Base-by-base conservation (phyloP, 345 rosid species). In the Linum lewisii region DNA sequence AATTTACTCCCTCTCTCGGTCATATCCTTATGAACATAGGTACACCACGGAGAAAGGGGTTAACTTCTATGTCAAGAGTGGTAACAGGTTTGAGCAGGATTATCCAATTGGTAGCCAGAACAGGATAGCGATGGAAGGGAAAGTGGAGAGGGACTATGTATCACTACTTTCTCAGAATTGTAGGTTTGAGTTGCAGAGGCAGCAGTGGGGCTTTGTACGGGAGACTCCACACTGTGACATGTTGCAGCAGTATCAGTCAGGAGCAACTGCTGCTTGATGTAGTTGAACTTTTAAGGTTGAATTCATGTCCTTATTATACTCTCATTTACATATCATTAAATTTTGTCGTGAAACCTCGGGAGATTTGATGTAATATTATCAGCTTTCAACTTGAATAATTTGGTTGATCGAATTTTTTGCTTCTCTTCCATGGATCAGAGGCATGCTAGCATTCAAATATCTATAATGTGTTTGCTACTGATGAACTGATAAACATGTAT, bases 181-280 rank as follows among this genome's bases (percentile, higher is more conserved):
- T 74, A 72, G 97, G 77, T 66, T 64, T 38, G 98, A 92, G 77
- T 21, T 86, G 76, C 95, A 84, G 79, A 76, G 97, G 68, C 70
- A 79, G 65, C 97, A 83, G 66, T 88, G 95, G 98, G 98, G 97
- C 1, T 86, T 86, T 60, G 63, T 92, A 22, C 77, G 77, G 14
- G 98, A 88, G 78, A 88, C 86, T 14, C 97, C 98, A 38, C 89
- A 86, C 60, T 88, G 93, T 55, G 89, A 86, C 7, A 65, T 81
- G 93, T 66, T 82, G 80, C 56, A 68, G 69, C 76, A 69, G 65
- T 91, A 81, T 58, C 80, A 77, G 75, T 51, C 66, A n/a, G 42
- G 52, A 60, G 66, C 34, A 16, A 37, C 64, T 1, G 67, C 66
- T n/a, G 84, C 83, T 66, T n/a, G n/a, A n/a, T n/a, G n/a, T 81